Evolutionary conservation across 2,329 filamentous ascomycete species (phyloP), one percentile per base, ranked within the genome.

Genomic region (Rhynchosporium agropyri): DNA sequence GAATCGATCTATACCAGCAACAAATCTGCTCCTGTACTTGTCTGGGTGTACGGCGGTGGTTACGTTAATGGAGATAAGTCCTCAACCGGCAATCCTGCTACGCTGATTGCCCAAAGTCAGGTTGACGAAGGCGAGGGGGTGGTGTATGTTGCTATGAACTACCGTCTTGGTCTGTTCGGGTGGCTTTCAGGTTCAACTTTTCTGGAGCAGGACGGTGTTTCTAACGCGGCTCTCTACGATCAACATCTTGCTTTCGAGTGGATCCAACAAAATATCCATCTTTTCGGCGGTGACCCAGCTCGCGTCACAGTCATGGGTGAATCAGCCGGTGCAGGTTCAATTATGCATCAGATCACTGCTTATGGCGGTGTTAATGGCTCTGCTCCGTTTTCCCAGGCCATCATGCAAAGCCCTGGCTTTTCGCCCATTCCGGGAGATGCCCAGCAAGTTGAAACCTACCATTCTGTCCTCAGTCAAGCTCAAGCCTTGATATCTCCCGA

Each of bases 191-290:
- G 50, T 12, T 48, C 55, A 9, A 56, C 3, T 0, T 54, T 46
- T 49, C 10, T 36, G 0, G 78, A 77, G 12, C 29, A 59, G 36
- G 40, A 33, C 26, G 50, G 55, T 26, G 20, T 74, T 9, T 74
- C 80, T 3, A 85, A 85, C 68, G 78, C 78, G 12, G 83, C 78
- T 2, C 73, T 85, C 1, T 75, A 79, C 61, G 83, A 86, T 63
- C 84, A 86, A 68, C 77, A 81, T 9, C 75, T 84, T n/a, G 83
- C 82, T 40, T 74, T 87, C 9, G 75, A 84, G 66, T 87, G 85
- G 84, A 77, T 86, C 3, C 78, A 82, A 58, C 70, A 79, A 46
- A 75, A 84, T 62, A 84, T 85, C 57, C 74, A 79, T 67, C 71
- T 78, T 8, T 86, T 86, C 67, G 83, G 84, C 9, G 84, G 84